phyloP scores from a whole-genome alignment of 2,329 filamentous ascomycete genomes.

The Camillea tinctor region DNA sequence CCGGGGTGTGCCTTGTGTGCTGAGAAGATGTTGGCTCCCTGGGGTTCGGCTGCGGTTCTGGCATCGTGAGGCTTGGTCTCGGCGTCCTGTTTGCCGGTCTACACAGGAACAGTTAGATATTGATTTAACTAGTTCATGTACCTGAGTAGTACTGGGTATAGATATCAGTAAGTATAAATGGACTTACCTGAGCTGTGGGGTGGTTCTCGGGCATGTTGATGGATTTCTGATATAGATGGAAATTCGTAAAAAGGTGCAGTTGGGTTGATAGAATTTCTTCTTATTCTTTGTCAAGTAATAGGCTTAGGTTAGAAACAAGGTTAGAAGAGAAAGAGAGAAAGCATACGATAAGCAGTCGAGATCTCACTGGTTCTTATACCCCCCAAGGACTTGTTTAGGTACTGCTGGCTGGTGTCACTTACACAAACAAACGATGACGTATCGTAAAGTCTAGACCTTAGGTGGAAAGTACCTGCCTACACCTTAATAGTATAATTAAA shows the following conservation, averaged over 20 bases:
- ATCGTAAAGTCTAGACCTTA: slow-evolving; percentile 9
- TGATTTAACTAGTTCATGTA: too few species aligned
- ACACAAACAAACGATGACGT: slow-evolving; percentile 29
- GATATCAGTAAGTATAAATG: too few species aligned
- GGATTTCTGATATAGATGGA: neutral
- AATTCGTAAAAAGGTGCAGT: neutral
- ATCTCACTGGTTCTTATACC: neutral
- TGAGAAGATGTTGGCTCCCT: slow-evolving; percentile 39
- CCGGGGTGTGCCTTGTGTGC: slow-evolving; percentile 57
- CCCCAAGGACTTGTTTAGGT: neutral
- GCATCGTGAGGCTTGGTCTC: slow-evolving; percentile 39
- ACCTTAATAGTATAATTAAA: neutral
- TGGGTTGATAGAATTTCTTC: neutral
- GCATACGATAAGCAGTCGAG: neutral
- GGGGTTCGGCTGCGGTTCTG: slow-evolving; percentile 32
- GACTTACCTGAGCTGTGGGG: slow-evolving; percentile 24
- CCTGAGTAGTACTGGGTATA: too few species aligned
- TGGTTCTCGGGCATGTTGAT: slow-evolving; percentile 27
- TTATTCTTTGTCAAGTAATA: neutral
- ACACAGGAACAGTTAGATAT: too few species aligned
- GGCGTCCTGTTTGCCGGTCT: slow-evolving; percentile 33
- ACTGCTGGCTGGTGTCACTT: neutral
- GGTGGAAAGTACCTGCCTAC: neutral
- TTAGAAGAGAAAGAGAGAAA: neutral
- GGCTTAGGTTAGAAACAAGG: neutral